Percentiles rank a stretch among this genome's conserved stretches.
These are phyloP conservation scores for Acacia pycnantha DNA, from an alignment of 331 rosid genomes.

Conservation along the genomic window DNA sequence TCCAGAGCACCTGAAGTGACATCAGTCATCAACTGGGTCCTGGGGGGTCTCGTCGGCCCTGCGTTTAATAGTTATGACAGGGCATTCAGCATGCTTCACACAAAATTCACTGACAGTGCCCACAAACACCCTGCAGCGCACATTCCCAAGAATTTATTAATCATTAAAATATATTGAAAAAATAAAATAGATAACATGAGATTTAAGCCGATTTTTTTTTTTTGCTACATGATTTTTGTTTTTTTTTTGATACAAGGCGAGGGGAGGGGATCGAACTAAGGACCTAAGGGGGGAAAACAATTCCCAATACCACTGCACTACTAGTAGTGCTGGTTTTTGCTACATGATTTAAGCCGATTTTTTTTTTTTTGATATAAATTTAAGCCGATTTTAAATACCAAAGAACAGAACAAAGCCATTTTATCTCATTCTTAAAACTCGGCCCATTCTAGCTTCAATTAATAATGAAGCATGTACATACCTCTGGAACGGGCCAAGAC, in stretches of 20 bases:
- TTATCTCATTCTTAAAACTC: not conserved
- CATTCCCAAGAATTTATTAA: constrained; percentile 1
- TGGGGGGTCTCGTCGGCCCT: constrained; percentile 73
- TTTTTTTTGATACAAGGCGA: too few species aligned
- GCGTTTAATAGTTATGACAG: constrained; percentile 92
- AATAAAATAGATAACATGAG: not conserved
- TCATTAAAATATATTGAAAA: constrained; percentile 4
- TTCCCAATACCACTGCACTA: too few species aligned
- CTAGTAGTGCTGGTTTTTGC: too few species aligned
- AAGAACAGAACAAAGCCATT: not conserved
- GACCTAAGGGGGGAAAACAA: too few species aligned
- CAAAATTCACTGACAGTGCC: constrained; percentile 98
- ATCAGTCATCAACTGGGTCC: constrained; percentile 95
- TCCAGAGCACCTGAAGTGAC: not conserved
- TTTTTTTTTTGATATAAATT: too few species aligned
- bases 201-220: not conserved
- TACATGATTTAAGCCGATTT: too few species aligned
- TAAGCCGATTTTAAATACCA: not conserved
- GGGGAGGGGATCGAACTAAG: too few species aligned
- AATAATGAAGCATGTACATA: constrained; percentile 24
- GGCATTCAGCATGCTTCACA: constrained; percentile 96
- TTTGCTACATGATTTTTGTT: too few species aligned
- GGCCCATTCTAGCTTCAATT: not conserved
- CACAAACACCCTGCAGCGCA: constrained; percentile 75
- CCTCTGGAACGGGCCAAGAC: constrained; percentile 98